phyloP scores from a whole-genome alignment of 1,139 yeast species.

The Debaryomyces robertsiae region DNA sequence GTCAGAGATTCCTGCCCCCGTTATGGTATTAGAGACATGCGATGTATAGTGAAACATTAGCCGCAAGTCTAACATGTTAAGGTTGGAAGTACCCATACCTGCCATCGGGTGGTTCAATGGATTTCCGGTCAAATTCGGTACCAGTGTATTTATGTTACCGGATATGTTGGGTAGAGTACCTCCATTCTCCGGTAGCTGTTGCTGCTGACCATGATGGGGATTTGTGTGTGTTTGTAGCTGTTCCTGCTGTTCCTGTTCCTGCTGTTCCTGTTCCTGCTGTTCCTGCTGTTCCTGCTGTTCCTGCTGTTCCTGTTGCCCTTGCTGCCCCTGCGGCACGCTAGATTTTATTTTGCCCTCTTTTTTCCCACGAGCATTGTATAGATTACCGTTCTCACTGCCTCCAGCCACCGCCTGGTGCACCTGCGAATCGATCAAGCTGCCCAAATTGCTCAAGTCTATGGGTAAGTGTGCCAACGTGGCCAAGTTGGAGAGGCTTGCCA shows the following conservation, averaged over 20 bases:
- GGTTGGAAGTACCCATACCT: slow-evolving; percentile 24
- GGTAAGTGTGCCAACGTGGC: slow-evolving; percentile 51
- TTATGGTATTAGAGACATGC: slow-evolving; percentile 81
- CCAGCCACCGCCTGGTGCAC: slow-evolving; percentile 14
- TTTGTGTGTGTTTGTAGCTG: slow-evolving; percentile 13
- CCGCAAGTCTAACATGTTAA: slow-evolving; percentile 77
- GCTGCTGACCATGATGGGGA: slow-evolving; percentile 17
- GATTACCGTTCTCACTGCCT: slow-evolving; percentile 19
- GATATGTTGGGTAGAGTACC: slow-evolving; percentile 31
- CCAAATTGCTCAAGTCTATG: slow-evolving; percentile 41
- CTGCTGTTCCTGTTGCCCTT: neutral
- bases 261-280: neutral
- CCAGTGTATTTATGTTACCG: slow-evolving; percentile 27
- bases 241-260: neutral
- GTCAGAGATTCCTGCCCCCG: slow-evolving; percentile 88
- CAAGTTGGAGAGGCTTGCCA: slow-evolving; percentile 44
- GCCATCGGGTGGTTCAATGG: slow-evolving; percentile 18
- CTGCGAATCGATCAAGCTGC: slow-evolving; percentile 31
- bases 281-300: neutral
- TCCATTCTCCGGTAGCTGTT: slow-evolving; percentile 15
- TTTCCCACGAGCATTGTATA: slow-evolving; percentile 12
- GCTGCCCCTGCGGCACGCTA: slow-evolving; percentile 9
- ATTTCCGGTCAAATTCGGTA: slow-evolving; percentile 13
- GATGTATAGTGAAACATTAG: slow-evolving; percentile 87
- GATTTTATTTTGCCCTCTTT: no score